Percentiles rank a stretch among this genome's conserved stretches.
Conservation (phyloP, 345 rosid species). For the Fremontodendron californicum region DNA sequence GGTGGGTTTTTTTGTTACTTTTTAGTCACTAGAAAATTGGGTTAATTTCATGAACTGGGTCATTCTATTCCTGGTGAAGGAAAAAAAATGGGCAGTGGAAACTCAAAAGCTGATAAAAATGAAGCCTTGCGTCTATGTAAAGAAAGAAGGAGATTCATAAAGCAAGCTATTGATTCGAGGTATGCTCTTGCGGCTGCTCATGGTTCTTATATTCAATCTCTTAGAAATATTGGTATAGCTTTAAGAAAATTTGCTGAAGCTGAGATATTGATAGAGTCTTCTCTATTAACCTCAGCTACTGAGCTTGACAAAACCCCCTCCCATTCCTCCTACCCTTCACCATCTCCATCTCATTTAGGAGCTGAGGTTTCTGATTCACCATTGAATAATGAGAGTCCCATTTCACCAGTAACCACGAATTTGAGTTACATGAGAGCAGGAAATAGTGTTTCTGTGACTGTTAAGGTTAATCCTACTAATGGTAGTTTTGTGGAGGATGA, state of each 20-base stretch:
- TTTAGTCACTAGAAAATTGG: conserved; percentile 1
- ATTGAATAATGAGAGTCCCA: conserved; percentile 35
- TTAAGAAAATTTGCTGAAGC: conserved; percentile 77
- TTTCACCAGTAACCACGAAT: conserved; percentile 31
- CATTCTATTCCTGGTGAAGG: conserved; percentile 11
- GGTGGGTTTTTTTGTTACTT: background rate
- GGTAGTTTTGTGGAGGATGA: conserved; percentile 43
- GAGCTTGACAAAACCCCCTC: conserved; percentile 84
- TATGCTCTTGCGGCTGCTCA: conserved; percentile 85
- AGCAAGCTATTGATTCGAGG: conserved; percentile 63
- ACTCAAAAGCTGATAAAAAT: conserved; percentile 54
- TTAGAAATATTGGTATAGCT: conserved; percentile 66
- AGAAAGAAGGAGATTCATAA: conserved; percentile 41
- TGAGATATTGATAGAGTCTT: conserved; percentile 33
- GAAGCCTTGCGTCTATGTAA: conserved; percentile 70
- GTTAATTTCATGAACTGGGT: conserved; percentile 25
- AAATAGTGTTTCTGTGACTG: conserved; percentile 42
- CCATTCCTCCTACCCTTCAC: conserved; percentile 67
- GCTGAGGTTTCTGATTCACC: conserved; percentile 64
- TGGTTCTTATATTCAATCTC: conserved; percentile 75
- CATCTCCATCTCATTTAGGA: conserved; percentile 48
- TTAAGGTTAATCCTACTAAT: conserved; percentile 43
- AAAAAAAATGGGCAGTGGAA: conserved; percentile 61
- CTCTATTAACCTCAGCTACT: conserved; percentile 62
- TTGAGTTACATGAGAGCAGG: conserved; percentile 54